Base-by-base conservation (phyloP, 352 stramenopile genomes). In the Phytophthora pistaciae region DNA sequence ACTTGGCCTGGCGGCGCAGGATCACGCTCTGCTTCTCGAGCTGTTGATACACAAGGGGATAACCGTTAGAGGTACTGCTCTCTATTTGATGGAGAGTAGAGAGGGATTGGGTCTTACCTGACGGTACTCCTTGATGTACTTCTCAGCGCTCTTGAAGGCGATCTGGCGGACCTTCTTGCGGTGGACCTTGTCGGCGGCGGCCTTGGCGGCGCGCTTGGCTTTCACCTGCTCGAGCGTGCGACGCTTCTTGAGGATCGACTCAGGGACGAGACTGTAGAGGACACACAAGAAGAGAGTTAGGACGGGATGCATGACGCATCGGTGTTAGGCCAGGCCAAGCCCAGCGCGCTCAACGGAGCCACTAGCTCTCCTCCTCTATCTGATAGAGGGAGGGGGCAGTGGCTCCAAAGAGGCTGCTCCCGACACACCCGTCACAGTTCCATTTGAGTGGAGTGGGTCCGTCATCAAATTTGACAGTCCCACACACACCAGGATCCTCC, bases 111-210 rank as follows among this genome's bases (percentile, higher is more conserved):
- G 29, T 33, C 67, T 86, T 80, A 96, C 85, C 67, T 92, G 85
- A 56, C 92, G 92, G 96, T 99, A 99, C 83, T 99, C 98, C 75
- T 98, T 98, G 60, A 98, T 88, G 88, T 99, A 99, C 87, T 99
- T 98, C 83, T 99, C 94, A n/a, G 97, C 97, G 58, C 91, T 95
- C 79, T 98, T 98, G 84, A 98, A 98, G 46, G 89, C 89, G 72
- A 96, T 95, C 78, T 94, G 83, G 72, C 88, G 87, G 61, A 96
- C 89, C 79, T 96, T 93, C 75, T 91, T 88, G 77, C 89, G 85
- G 87, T 96, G 88, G 25, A 88, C 78, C 85, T 93, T 93, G 64
- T 93, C 77, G 23, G 89, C 85, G 44, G 82, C 73, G 53, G 84
- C 87, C 81, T 95, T 95, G 50, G 84, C 86, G 20, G 68, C 66